These are phyloP conservation scores for Cordyceps pruinosa DNA, from an alignment of 2,329 filamentous ascomycete species.

Conservation along the genomic window DNA sequence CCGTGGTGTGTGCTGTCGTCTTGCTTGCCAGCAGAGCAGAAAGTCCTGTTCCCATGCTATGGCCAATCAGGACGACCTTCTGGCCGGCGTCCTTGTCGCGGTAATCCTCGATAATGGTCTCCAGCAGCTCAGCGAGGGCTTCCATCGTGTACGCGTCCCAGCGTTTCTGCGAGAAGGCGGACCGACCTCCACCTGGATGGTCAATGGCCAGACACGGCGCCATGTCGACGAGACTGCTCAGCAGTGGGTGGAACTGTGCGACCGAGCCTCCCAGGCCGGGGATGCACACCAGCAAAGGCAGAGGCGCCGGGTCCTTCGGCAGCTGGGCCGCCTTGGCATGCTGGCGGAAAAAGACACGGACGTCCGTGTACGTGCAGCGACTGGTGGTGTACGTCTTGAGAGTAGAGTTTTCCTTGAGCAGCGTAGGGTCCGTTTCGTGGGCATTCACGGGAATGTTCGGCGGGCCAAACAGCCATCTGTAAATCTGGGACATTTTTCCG, in stretches of 20 bases:
- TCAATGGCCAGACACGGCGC: conserved; percentile 80
- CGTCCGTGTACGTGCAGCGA: conserved; percentile 60
- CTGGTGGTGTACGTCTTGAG: conserved; percentile 67
- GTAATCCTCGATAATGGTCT: conserved; percentile 65
- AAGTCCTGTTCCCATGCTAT: conserved; percentile 84
- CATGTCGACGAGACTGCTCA: conserved; percentile 74
- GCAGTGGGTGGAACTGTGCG: conserved; percentile 75
- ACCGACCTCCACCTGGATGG: conserved; percentile 81
- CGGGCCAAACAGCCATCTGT: conserved; percentile 13
- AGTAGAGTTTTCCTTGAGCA: conserved; percentile 70
- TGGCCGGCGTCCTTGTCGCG: conserved; percentile 59
- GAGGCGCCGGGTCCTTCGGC: conserved; percentile 60
- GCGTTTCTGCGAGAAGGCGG: conserved; percentile 59
- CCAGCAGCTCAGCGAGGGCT: conserved; percentile 67
- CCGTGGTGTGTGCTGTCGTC: conserved; percentile 35
- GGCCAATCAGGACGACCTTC: conserved; percentile 72
- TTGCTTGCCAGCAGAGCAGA: conserved; percentile 59
- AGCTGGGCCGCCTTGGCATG: conserved; percentile 81
- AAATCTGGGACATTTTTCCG: conserved; percentile 6
- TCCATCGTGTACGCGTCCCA: conserved; percentile 77
- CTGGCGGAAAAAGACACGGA: conserved; percentile 76
- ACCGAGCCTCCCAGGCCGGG: conserved; percentile 91
- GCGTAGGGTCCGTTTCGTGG: conserved; percentile 61
- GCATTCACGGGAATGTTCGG: conserved; percentile 20
- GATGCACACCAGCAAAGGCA: conserved; percentile 84